phyloP scores from a whole-genome alignment of 2,329 filamentous ascomycete genomes.

The Hypoxylon sp. region DNA sequence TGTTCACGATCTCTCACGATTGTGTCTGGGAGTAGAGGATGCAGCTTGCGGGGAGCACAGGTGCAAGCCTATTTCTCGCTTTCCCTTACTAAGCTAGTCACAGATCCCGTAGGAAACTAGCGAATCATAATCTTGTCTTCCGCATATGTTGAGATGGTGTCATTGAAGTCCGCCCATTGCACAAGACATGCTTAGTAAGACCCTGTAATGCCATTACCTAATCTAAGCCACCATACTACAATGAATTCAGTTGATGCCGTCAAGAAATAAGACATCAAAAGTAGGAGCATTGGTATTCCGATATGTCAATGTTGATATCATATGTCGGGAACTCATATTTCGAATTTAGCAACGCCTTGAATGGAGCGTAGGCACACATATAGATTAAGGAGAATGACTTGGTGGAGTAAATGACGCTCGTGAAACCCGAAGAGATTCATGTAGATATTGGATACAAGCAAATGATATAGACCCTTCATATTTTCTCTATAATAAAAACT shows the following conservation, averaged over 20 bases:
- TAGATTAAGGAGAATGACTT: not conserved
- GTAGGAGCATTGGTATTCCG: not conserved
- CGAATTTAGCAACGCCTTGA: not conserved
- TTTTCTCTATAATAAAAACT: not conserved
- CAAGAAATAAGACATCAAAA: not conserved
- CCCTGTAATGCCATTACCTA: not conserved
- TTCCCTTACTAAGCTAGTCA: not conserved
- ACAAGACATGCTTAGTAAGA: conserved; percentile 1
- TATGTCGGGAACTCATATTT: not conserved
- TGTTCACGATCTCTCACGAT: not conserved
- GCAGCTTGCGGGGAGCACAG: conserved; percentile 6
- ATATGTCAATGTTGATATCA: not conserved
- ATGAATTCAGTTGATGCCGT: not conserved
- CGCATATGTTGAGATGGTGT: conserved; percentile 5
- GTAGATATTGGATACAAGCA: too few species aligned
- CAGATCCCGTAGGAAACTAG: not conserved
- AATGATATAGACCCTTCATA: too few species aligned
- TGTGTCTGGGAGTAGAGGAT: not conserved
- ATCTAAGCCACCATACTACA: not conserved
- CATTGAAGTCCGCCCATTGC: not conserved
- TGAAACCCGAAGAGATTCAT: too few species aligned
- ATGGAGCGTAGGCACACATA: not conserved
- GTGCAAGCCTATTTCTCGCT: not conserved
- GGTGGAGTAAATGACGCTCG: too few species aligned
- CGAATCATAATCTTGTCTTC: conserved; percentile 4